phyloP scores from a whole-genome alignment of 1,284 basidiomycete genomes.

The Pseudozyma sp. region DNA sequence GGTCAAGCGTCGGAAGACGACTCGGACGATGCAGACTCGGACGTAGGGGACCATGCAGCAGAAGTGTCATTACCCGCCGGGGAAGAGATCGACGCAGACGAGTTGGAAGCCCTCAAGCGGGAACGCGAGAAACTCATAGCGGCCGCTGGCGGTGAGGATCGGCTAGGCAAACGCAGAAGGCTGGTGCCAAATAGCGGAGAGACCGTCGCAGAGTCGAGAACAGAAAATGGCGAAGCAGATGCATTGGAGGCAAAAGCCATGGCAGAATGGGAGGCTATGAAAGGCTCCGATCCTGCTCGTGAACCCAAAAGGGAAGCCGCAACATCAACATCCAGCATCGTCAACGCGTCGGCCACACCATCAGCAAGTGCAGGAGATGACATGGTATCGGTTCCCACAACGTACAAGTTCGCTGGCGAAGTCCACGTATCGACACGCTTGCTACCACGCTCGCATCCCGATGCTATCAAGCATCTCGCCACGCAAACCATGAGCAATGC shows the following conservation, averaged over 20 bases:
- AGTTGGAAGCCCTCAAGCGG: conserved; percentile 35
- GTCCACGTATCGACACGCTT: conserved; percentile 24
- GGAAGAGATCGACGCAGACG: conserved; percentile 35
- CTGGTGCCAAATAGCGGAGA: background rate
- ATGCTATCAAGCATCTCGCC: conserved; percentile 49
- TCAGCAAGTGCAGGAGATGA: conserved; percentile 25
- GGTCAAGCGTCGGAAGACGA: conserved; percentile 4
- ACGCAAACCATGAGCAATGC: conserved; percentile 4
- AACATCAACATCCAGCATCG: background rate
- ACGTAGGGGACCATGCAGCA: background rate
- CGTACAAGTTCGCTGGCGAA: conserved; percentile 57
- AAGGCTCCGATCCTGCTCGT: conserved; percentile 3
- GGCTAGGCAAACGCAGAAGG: conserved; percentile 33
- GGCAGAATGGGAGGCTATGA: conserved; percentile 39
- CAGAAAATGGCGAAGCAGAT: conserved; percentile 2
- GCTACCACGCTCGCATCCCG: conserved; percentile 53
- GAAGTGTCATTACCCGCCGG: background rate
- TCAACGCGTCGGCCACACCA: background rate
- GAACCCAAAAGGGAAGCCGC: background rate
- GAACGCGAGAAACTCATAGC: conserved; percentile 32
- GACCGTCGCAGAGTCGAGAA: background rate
- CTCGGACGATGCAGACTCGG: conserved; percentile 14
- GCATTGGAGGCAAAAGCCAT: conserved; percentile 15
- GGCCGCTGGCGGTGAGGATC: conserved; percentile 37
- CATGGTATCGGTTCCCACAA: conserved; percentile 39